phyloP scores from a whole-genome alignment of 495 filamentous ascomycete genomes.

The Talaromyces ruber region DNA sequence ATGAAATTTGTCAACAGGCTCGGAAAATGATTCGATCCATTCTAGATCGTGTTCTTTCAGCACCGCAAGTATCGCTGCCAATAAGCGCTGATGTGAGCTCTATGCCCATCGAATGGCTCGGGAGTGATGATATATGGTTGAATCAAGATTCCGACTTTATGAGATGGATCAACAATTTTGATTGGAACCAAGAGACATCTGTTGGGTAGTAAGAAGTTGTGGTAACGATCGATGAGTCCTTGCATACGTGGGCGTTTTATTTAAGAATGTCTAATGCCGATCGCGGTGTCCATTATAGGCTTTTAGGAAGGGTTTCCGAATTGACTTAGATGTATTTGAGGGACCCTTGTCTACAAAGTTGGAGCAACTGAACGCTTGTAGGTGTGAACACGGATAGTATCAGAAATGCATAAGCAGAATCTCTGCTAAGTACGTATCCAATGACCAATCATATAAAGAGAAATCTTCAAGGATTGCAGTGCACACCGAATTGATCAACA shows the following conservation, averaged over 20 bases:
- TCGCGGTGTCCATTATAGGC: too few species aligned
- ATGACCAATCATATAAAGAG: neutral
- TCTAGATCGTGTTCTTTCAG: conserved; percentile 6
- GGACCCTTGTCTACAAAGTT: too few species aligned
- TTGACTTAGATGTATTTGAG: too few species aligned
- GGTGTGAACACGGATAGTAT: too few species aligned
- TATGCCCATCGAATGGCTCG: conserved; percentile 2
- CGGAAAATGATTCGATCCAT: conserved; percentile 8
- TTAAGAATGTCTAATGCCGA: too few species aligned
- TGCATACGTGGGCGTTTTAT: neutral
- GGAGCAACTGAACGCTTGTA: too few species aligned
- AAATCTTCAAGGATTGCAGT: neutral
- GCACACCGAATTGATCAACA: too few species aligned
- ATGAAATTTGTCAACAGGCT: conserved; percentile 13
- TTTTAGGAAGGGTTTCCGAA: too few species aligned
- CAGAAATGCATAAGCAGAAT: too few species aligned
- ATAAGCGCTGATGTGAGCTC: neutral
- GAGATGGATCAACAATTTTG: conserved; percentile 4
- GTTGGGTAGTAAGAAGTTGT: neutral
- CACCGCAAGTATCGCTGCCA: neutral
- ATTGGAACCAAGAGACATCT: neutral
- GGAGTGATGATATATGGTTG: conserved; percentile 5
- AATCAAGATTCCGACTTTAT: conserved; percentile 6
- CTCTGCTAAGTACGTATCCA: neutral
- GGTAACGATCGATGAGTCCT: neutral